A percentile compares a stretch with the other conserved stretches of the same genome.
Conservation (phyloP, 2,329 filamentous ascomycete species). For the Talaromyces pinophilus region DNA sequence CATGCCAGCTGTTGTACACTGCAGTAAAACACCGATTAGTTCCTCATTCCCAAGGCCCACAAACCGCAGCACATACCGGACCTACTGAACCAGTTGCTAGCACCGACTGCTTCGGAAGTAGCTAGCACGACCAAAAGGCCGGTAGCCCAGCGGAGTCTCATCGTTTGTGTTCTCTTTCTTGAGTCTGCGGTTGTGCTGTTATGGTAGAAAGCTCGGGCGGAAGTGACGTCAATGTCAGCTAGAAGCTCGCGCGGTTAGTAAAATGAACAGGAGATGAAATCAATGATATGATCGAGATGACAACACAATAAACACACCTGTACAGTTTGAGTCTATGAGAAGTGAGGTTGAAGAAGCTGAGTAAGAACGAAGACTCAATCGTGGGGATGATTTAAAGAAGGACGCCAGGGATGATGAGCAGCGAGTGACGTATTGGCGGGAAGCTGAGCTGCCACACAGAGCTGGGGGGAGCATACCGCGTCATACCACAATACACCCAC, state of each 20-base stretch:
- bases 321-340: not conserved
- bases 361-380: not conserved
- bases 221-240: not conserved
- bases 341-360: not conserved
- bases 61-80: constrained; percentile 62
- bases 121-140: constrained; percentile 72
- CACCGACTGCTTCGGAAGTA: constrained; percentile 64
- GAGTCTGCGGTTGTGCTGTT: not conserved
- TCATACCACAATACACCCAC: not conserved
- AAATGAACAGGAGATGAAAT: not conserved
- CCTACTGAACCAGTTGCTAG: constrained; percentile 83
- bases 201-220: not conserved
- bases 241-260: not conserved
- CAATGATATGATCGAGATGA: not conserved
- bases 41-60: not conserved
- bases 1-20: constrained; percentile 99
- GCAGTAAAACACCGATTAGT: constrained; percentile 19
- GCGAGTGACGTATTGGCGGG: constrained; percentile 21
- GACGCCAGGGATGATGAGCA: constrained; percentile 22
- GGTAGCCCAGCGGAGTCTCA: constrained; percentile 73
- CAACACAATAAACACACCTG: not conserved
- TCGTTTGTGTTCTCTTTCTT: constrained; percentile 38
- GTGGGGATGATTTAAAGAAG: constrained; percentile 4
- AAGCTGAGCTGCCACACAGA: constrained; percentile 15
- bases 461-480: not conserved